Evolutionary conservation across 2,329 filamentous ascomycete species (phyloP).

Genomic region (Aureobasidium sp.): DNA sequence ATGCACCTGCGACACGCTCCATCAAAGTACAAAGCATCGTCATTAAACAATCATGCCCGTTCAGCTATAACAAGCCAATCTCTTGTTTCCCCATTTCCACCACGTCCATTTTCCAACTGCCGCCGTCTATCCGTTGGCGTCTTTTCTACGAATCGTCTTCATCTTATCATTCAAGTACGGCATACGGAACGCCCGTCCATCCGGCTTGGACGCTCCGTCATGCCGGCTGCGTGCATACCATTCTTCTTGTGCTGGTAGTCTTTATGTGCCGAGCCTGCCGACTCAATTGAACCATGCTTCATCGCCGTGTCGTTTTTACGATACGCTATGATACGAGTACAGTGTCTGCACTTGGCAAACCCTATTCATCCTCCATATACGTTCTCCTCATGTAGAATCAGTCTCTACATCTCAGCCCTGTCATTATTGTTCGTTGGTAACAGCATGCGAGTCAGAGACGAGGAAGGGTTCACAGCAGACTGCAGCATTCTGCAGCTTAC

Average conservation of each 20-base stretch:
- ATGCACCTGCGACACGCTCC: neutral
- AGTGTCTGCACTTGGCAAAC: neutral
- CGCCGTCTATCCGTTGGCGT: slow-evolving; percentile 10
- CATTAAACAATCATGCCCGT: neutral
- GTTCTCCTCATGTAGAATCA: neutral
- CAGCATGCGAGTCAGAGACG: slow-evolving; percentile 13
- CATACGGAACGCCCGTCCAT: neutral
- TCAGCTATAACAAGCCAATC: slow-evolving; percentile 12
- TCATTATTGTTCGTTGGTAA: slow-evolving; percentile 1
- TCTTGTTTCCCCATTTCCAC: slow-evolving; percentile 9
- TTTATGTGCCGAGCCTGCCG: neutral
- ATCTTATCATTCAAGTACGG: slow-evolving; percentile 5
- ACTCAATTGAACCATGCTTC: neutral
- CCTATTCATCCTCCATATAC: neutral
- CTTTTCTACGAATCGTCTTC: neutral
- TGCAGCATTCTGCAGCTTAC: slow-evolving; percentile 12
- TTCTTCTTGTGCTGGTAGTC: neutral
- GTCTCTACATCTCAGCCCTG: neutral
- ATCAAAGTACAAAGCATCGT: neutral
- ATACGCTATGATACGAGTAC: slow-evolving; percentile 6
- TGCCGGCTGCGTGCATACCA: slow-evolving; percentile 1
- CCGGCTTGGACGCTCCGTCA: slow-evolving; percentile 2
- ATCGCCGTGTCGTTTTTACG: neutral
- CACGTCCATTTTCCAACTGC: slow-evolving; percentile 3
- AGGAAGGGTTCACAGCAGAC: slow-evolving; percentile 1